These are phyloP conservation scores for Aspergillus fructus DNA, from an alignment of 2,329 filamentous ascomycete genomes.

Conservation along the genomic window DNA sequence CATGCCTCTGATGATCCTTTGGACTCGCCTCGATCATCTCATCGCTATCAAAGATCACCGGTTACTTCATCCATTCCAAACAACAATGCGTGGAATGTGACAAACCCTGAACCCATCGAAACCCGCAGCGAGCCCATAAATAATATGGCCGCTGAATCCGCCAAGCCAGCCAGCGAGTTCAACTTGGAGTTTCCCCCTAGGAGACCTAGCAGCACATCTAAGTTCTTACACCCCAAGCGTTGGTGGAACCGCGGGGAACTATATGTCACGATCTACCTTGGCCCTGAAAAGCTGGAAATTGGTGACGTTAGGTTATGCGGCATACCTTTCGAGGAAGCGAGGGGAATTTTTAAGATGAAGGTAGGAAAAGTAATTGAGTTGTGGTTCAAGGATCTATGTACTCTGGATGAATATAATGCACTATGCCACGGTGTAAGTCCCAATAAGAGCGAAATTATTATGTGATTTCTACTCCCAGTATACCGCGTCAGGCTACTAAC, in stretches of 20 bases:
- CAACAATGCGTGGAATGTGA: neutral
- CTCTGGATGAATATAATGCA: slow-evolving; percentile 24
- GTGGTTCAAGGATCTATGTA: slow-evolving; percentile 36
- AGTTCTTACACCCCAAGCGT: neutral
- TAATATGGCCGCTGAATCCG: neutral
- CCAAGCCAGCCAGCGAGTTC: neutral
- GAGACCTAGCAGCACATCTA: neutral
- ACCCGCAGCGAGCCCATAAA: neutral
- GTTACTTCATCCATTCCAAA: neutral
- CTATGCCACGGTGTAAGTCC: slow-evolving; percentile 30
- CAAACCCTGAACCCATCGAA: neutral
- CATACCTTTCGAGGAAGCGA: slow-evolving; percentile 14
- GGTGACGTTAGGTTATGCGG: slow-evolving; percentile 33
- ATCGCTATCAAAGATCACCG: neutral
- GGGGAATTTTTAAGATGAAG: slow-evolving; percentile 20
- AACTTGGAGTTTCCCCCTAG: slow-evolving; percentile 12
- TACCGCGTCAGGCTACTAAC: neutral
- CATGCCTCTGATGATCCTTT: neutral
- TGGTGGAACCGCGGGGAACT: slow-evolving; percentile 29
- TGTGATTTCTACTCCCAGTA: neutral
- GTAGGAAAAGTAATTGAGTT: slow-evolving; percentile 20
- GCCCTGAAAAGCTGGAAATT: slow-evolving; percentile 26
- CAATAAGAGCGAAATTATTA: neutral
- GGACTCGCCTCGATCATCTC: neutral
- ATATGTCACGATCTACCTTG: slow-evolving; percentile 30